Evolutionary conservation across 108 stramenopile species (phyloP).

Genomic region (Parietichytrium sp.): DNA sequence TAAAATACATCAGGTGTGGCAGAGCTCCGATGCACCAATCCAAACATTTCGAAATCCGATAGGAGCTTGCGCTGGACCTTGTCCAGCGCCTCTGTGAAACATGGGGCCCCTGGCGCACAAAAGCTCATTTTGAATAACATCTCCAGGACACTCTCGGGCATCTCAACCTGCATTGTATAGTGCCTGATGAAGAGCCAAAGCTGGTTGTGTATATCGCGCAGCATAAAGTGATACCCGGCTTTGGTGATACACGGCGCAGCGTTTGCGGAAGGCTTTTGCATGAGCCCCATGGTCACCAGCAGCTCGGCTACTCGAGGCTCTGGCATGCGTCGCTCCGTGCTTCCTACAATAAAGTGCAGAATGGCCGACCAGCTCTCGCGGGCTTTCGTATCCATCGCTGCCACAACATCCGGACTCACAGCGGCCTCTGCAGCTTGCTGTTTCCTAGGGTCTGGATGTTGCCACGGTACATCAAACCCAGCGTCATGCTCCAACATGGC

Average conservation of each 20-base stretch:
- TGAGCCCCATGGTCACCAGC: conserved; percentile 33
- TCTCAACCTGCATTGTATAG: background rate
- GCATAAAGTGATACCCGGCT: conserved; percentile 14
- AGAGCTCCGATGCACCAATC: background rate
- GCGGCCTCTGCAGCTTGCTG: background rate
- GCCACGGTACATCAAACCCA: background rate
- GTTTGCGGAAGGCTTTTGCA: background rate
- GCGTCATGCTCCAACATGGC: background rate
- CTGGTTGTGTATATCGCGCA: conserved; percentile 14
- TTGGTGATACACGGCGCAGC: background rate
- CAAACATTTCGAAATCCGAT: conserved; percentile 6
- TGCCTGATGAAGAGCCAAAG: conserved; percentile 26
- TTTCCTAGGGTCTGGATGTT: too few relatives aligned
- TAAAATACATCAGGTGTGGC: background rate
- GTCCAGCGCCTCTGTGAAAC: background rate
- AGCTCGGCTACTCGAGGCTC: background rate
- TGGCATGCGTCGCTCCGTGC: background rate
- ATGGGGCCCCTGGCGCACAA: background rate
- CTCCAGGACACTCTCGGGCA: conserved; percentile 15
- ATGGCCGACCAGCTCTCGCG: background rate
- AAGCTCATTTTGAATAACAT: conserved; percentile 28
- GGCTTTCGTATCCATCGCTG: background rate
- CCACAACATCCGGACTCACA: background rate
- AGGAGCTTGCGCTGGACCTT: background rate
- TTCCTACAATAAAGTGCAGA: background rate